Conservation (phyloP, 2,329 filamentous ascomycete genomes). For the Thelonectria olida region DNA sequence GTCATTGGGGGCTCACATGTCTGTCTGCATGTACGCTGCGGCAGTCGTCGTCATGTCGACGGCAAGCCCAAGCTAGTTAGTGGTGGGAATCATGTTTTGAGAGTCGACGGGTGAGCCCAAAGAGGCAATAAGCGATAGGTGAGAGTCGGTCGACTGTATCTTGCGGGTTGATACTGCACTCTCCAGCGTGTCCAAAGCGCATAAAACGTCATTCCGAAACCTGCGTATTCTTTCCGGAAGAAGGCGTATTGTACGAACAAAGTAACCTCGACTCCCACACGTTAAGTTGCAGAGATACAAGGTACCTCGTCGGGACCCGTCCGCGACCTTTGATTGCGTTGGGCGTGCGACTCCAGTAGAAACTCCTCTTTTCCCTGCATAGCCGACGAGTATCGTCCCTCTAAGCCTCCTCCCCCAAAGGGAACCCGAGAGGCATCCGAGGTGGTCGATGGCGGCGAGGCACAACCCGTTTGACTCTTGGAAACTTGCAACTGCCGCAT, state of each 20-base stretch:
- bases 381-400: not conserved
- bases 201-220: not conserved
- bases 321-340: constrained; percentile 4
- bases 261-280: constrained; percentile 1
- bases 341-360: constrained; percentile 8
- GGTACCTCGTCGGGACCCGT: not conserved
- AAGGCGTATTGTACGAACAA: not conserved
- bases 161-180: too few relatives aligned
- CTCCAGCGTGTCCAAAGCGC: not conserved
- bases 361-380: constrained; percentile 3
- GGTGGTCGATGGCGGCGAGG: not conserved
- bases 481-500: not conserved
- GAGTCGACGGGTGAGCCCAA: not conserved
- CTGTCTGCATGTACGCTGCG: not conserved
- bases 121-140: not conserved
- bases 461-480: not conserved
- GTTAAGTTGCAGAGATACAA: not conserved
- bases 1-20: not conserved
- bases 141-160: too few relatives aligned
- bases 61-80: not conserved
- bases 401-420: not conserved
- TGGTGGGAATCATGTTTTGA: not conserved
- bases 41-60: constrained; percentile 18
- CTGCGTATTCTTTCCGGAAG: constrained; percentile 13
- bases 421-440: not conserved